A percentile compares a stretch with the other conserved stretches of the same genome.
Evolutionary conservation across 2,329 filamentous ascomycete genomes (phyloP).

Genomic region (Botrytis aclada): DNA sequence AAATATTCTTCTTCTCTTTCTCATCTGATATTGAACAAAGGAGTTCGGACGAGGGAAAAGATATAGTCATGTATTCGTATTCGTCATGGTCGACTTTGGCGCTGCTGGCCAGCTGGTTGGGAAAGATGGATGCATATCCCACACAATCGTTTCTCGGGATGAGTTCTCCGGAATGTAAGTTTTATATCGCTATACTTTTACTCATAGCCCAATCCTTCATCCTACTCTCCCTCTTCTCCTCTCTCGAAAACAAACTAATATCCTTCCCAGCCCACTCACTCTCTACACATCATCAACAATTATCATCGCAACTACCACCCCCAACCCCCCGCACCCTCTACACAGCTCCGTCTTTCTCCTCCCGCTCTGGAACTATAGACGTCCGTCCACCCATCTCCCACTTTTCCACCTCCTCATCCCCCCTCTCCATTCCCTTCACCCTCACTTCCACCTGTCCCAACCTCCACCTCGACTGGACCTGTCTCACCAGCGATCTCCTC

Average conservation of each 20-base stretch:
- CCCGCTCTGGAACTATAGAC: background rate
- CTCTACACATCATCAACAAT: background rate
- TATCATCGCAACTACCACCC: background rate
- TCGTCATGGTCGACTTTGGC: background rate
- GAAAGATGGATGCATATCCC: background rate
- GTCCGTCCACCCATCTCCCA: background rate
- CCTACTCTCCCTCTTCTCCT: background rate
- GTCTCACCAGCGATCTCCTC: background rate
- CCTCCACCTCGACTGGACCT: background rate
- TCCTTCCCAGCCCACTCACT: background rate
- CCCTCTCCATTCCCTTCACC: background rate
- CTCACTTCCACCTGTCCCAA: background rate
- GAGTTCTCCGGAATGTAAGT: background rate
- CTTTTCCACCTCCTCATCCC: background rate
- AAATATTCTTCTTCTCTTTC: background rate
- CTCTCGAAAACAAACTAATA: background rate
- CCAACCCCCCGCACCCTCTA: background rate
- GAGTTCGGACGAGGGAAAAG: background rate
- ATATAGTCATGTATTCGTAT: background rate
- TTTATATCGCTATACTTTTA: background rate
- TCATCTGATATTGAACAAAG: background rate
- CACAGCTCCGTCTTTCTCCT: background rate
- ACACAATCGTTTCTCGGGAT: background rate
- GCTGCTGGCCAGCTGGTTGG: background rate
- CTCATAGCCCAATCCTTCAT: background rate